Base-by-base conservation (phyloP, 768 basidiomycete genomes). In the Serendipita sp. region DNA sequence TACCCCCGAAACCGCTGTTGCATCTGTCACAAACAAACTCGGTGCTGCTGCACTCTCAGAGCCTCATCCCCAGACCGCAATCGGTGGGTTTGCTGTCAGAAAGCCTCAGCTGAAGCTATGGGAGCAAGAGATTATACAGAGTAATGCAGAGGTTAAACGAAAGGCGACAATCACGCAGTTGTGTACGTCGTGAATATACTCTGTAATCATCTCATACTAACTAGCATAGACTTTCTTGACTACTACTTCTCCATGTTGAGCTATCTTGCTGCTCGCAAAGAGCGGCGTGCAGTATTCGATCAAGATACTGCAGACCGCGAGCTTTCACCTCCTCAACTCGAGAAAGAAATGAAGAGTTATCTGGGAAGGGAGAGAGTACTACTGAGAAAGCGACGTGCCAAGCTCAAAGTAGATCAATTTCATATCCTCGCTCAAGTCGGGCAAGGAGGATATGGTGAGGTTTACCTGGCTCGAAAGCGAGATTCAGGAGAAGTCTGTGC, bases 371-470 rank as follows among this genome's bases (percentile, higher is more conserved):
- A 99, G 74, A 87, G 95, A 13, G 94, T 94, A 3, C 73, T 96
- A 5, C 79, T 99, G n/a, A 81, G 96, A 64, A 86, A 88, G 67
- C 82, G 96, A n/a, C 81, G 96, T 44, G 86, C 94, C 10, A 99
- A 96, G 72, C 80, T 98, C 47, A 83, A 85, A 66, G 84, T 99
- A 30, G 92, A 97, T 58, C 90, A 95, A 71, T 99, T 99, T 75
- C 91, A 96, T 71, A 95, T 99, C 73, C 94, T 99, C 68, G 92
- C 93, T 0, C 96, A 99, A 74, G 92, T 99, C 56, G 96, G 96
- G 1, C 96, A 99, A 76, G 96, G 96, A 11, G 96, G 96, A 2
- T 99, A 98, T 74, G 96, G 96, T 3, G 95, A 97, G 68, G 96
- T 99, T 30, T 99, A 89, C 72, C 80, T 99, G 63, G 96, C 96